Percentiles rank a stretch among this genome's conserved stretches.
phyloP scores from a whole-genome alignment of 148 eudicot species.

The Selenicereus undatus region DNA sequence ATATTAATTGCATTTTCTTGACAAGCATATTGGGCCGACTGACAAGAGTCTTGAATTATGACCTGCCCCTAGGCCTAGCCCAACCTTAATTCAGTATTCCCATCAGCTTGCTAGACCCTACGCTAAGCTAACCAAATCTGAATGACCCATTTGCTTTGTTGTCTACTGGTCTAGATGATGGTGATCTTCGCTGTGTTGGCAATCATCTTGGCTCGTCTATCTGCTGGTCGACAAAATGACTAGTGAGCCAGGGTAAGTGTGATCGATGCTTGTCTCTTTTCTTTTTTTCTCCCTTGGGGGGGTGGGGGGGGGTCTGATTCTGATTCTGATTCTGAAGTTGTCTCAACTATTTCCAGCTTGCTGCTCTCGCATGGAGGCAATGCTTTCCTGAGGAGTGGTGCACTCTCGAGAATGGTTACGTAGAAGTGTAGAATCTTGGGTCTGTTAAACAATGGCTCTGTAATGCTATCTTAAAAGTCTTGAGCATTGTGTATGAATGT shows the following conservation, averaged over 20 bases:
- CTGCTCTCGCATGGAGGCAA: no score
- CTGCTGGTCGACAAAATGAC: conserved; percentile 31
- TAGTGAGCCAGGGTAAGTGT: neutral
- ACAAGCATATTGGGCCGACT: neutral
- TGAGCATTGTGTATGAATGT: neutral
- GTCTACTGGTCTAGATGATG: conserved; percentile 42
- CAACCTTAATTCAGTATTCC: neutral
- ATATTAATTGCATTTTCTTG: neutral
- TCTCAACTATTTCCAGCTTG: no score
- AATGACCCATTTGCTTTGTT: neutral
- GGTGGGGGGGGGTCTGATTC: no score
- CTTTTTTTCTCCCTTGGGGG: no score
- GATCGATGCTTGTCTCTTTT: neutral
- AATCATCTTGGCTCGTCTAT: conserved; percentile 41
- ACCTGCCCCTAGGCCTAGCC: neutral
- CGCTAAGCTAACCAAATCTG: neutral
- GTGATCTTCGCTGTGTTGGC: conserved; percentile 53
- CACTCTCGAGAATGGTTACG: neutral
- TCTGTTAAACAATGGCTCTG: neutral
- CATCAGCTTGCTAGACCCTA: neutral
- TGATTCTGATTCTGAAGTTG: no score
- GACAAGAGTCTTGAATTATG: neutral
- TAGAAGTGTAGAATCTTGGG: neutral
- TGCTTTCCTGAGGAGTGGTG: neutral
- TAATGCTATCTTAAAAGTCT: neutral